A percentile compares a stretch with the other conserved stretches of the same genome.
These are phyloP conservation scores for Talaromyces sp. DNA, from an alignment of 2,329 filamentous ascomycete genomes.

Conservation along the genomic window DNA sequence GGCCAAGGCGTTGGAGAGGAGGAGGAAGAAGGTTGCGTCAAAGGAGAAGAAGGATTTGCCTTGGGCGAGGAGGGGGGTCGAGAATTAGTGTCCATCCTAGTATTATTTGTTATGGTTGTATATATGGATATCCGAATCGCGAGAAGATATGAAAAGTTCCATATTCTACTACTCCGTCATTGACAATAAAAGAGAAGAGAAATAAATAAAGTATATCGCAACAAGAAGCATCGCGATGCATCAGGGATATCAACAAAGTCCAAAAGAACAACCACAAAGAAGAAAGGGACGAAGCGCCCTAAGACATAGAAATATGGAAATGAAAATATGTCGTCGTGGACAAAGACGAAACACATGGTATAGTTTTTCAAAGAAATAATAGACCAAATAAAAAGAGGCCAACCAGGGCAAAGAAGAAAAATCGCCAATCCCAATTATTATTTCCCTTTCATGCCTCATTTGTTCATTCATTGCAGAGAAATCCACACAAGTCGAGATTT, in stretches of 20 bases:
- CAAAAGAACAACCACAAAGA: slow-evolving; percentile 16
- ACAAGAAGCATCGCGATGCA: slow-evolving; percentile 20
- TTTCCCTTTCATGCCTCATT: slow-evolving; percentile 15
- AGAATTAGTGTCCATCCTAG: not conserved
- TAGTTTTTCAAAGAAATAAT: not conserved
- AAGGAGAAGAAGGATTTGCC: slow-evolving; percentile 82
- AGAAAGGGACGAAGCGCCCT: slow-evolving; percentile 15
- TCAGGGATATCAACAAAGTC: slow-evolving; percentile 15
- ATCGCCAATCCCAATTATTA: slow-evolving; percentile 16
- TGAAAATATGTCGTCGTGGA: not conserved
- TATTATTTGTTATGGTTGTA: not conserved
- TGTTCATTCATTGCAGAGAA: slow-evolving; percentile 9
- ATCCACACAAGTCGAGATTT: slow-evolving; percentile 1
- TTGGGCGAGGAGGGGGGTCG: slow-evolving; percentile 46
- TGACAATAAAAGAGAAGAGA: slow-evolving; percentile 12
- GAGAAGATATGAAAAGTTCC: slow-evolving; percentile 12
- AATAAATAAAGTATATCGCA: slow-evolving; percentile 20
- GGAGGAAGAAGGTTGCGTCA: slow-evolving; percentile 81
- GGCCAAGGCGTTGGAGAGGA: slow-evolving; percentile 79
- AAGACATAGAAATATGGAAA: slow-evolving; percentile 4
- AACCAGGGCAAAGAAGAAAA: slow-evolving; percentile 10
- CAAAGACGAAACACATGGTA: slow-evolving; percentile 8
- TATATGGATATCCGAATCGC: not conserved
- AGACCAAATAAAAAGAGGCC: slow-evolving; percentile 5
- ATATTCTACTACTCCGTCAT: slow-evolving; percentile 19